Evolutionary conservation across 1,284 basidiomycete genomes (phyloP).

Genomic region (Austroboletus niveus): DNA sequence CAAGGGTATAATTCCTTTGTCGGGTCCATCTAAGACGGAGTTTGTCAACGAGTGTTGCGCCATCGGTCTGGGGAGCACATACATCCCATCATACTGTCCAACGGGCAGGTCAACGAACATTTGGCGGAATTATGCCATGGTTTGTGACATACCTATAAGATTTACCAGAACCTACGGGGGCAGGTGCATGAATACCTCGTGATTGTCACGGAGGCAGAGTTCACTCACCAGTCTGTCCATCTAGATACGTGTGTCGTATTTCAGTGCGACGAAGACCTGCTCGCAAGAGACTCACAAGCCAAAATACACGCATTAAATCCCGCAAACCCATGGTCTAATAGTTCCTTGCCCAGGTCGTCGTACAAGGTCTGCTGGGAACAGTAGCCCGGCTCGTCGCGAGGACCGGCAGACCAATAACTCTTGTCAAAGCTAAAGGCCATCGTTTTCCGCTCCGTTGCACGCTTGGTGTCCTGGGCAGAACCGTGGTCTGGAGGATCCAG

Average conservation of each 20-base stretch:
- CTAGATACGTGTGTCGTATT: conserved; percentile 37
- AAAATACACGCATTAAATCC: conserved; percentile 99
- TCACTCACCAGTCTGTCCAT: conserved; percentile 81
- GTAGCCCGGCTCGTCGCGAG: conserved; percentile 83
- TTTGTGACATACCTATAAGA: conserved; percentile 70
- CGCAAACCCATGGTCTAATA: conserved; percentile 92
- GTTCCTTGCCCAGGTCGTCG: conserved; percentile 91
- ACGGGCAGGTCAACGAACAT: conserved; percentile 4
- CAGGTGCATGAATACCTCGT: conserved; percentile 11
- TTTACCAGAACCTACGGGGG: conserved; percentile 74
- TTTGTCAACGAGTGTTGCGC: conserved; percentile 17
- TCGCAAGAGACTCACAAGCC: conserved; percentile 74
- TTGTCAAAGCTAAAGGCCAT: conserved; percentile 94
- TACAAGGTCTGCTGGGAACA: conserved; percentile 94
- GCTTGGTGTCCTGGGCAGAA: conserved; percentile 66
- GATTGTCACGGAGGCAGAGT: neutral
- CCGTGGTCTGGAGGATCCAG: conserved; percentile 85
- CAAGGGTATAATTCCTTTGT: conserved; percentile 97
- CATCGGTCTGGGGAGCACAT: conserved; percentile 36
- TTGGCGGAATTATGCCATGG: neutral
- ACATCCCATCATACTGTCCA: conserved; percentile 96
- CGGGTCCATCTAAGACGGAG: conserved; percentile 71
- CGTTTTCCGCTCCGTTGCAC: conserved; percentile 83
- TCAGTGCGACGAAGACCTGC: conserved; percentile 3
- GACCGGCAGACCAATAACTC: conserved; percentile 92